Conservation (phyloP, 1,284 basidiomycete genomes). For the Bjerkandera adusta region DNA sequence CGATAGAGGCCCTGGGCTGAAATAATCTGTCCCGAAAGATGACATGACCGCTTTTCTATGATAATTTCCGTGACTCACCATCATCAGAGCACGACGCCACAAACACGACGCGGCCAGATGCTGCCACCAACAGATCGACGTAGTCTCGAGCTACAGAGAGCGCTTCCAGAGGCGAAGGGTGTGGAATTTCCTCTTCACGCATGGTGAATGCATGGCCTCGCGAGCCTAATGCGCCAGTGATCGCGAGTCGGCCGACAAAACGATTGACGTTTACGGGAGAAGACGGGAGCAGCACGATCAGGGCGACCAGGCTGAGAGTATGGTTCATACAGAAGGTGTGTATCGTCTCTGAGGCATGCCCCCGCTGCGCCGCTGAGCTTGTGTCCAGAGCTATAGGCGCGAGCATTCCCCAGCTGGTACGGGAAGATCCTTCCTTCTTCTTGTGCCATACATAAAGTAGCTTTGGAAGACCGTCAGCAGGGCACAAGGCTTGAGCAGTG, state of each 20-base stretch:
- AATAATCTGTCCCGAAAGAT: too few species aligned
- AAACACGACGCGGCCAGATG: constrained; percentile 30
- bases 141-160: constrained; percentile 30
- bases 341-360: constrained; percentile 31
- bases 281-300: constrained; percentile 24
- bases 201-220: constrained; percentile 15
- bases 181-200: constrained; percentile 24
- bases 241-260: too few species aligned
- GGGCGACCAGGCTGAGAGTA: constrained; percentile 29
- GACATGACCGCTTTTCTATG: too few species aligned
- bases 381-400: constrained; percentile 33
- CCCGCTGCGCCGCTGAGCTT: constrained; percentile 26
- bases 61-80: too few species aligned
- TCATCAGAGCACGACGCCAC: constrained; percentile 14
- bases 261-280: constrained; percentile 6
- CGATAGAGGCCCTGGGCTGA: too few species aligned
- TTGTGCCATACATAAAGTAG: constrained; percentile 35
- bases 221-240: too few species aligned
- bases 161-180: constrained; percentile 21
- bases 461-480: constrained; percentile 16
- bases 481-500: constrained; percentile 7
- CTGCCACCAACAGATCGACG: constrained; percentile 25
- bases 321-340: constrained; percentile 30
- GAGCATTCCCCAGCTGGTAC: constrained; percentile 30
- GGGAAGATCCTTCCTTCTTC: constrained; percentile 28